Percentiles rank a stretch among this genome's conserved stretches.
These are phyloP conservation scores for Cucurbita argyrosperma DNA, from an alignment of 306 rosid genomes.

Conservation along the genomic window DNA sequence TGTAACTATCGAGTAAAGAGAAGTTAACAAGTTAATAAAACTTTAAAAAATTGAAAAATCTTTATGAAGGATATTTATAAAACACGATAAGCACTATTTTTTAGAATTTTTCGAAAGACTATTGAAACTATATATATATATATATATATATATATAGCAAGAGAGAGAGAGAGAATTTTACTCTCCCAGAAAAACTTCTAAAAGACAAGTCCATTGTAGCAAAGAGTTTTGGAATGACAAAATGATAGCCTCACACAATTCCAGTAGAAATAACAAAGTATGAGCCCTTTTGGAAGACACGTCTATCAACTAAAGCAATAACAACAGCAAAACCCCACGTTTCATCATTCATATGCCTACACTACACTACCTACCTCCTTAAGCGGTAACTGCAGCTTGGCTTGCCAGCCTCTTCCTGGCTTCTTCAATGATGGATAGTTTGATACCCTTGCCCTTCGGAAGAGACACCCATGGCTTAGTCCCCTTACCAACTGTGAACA, in stretches of 20 bases:
- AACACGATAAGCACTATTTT: too few species aligned
- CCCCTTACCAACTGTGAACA: slow-evolving; percentile 59
- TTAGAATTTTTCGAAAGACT: too few species aligned
- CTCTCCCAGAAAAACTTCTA: too few species aligned
- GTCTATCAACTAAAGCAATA: neutral
- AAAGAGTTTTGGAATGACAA: neutral
- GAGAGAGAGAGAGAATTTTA: too few species aligned
- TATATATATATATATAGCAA: too few species aligned
- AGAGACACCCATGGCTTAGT: slow-evolving; percentile 66
- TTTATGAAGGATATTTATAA: too few species aligned
- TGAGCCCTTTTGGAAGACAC: neutral
- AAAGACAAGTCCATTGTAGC: neutral
- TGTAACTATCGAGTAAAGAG: too few species aligned
- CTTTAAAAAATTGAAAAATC: too few species aligned
- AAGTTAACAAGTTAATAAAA: too few species aligned
- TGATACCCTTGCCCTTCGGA: slow-evolving; percentile 86
- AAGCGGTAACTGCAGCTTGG: slow-evolving; percentile 43
- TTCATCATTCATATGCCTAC: neutral
- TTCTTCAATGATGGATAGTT: slow-evolving; percentile 62
- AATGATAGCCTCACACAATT: neutral
- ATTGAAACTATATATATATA: too few species aligned
- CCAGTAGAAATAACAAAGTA: neutral
- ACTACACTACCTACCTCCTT: neutral
- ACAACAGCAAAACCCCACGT: neutral
- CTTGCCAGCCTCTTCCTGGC: slow-evolving; percentile 63